phyloP scores from a whole-genome alignment of 805 yeast genomes.

The Torulaspora delbrueckii region DNA sequence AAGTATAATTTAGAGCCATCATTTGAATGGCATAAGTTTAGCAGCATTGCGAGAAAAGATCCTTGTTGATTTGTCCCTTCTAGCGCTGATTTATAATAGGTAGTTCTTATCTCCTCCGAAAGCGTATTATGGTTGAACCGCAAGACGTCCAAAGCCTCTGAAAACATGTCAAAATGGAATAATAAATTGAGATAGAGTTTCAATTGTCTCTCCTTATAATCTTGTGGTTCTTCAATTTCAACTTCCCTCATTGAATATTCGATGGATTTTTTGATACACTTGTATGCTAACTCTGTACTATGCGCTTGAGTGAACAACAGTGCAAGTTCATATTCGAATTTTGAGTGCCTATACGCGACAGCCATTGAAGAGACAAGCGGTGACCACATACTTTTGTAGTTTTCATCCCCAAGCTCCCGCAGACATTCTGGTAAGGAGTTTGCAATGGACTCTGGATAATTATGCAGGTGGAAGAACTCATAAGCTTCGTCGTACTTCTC shows the following conservation, averaged over 20 bases:
- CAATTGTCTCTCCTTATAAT: slow-evolving; percentile 22
- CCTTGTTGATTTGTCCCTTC: slow-evolving; percentile 13
- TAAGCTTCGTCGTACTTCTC: slow-evolving; percentile 26
- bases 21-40: slow-evolving; percentile 17
- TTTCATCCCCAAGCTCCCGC: slow-evolving; percentile 12
- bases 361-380: slow-evolving; percentile 21
- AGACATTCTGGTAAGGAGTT: slow-evolving; percentile 21
- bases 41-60: slow-evolving; percentile 24
- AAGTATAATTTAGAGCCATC: slow-evolving; percentile 13
- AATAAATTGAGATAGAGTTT: slow-evolving; percentile 27
- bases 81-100: slow-evolving; percentile 21
- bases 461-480: slow-evolving; percentile 26
- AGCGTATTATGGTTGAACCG: slow-evolving; percentile 26
- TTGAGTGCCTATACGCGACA: slow-evolving; percentile 17
- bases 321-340: slow-evolving; percentile 28
- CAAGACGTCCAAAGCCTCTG: slow-evolving; percentile 32
- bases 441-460: slow-evolving; percentile 20
- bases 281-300: slow-evolving; percentile 22
- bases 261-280: slow-evolving; percentile 29
- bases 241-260: slow-evolving; percentile 18
- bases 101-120: slow-evolving; percentile 18
- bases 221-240: slow-evolving; percentile 19
- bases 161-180: slow-evolving; percentile 23
- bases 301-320: slow-evolving; percentile 22
- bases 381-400: slow-evolving; percentile 20